Conservation (phyloP, 805 yeast genomes). For the Candida sonorensis region DNA sequence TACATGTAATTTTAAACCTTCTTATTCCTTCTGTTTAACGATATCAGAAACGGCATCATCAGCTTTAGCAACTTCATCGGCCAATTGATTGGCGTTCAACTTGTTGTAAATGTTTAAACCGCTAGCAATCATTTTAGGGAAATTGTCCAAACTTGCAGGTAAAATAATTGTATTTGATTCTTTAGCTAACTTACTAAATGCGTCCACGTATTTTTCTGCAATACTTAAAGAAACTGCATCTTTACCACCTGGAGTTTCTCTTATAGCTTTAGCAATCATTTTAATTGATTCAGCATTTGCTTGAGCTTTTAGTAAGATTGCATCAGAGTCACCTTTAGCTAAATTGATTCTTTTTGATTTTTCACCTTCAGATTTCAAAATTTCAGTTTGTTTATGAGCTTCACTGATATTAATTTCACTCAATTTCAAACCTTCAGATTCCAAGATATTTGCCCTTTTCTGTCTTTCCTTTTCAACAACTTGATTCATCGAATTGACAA, state of each 20-base stretch:
- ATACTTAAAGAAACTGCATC: conserved; percentile 75
- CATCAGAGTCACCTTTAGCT: conserved; percentile 72
- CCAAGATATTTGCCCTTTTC: conserved; percentile 81
- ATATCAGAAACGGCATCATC: conserved; percentile 2
- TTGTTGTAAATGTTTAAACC: conserved; percentile 66
- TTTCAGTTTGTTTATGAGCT: conserved; percentile 65
- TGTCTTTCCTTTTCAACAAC: conserved; percentile 85
- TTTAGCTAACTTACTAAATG: conserved; percentile 77
- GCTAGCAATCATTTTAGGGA: conserved; percentile 67
- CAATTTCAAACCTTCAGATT: conserved; percentile 78
- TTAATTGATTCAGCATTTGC: conserved; percentile 72
- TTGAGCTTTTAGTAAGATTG: conserved; percentile 54
- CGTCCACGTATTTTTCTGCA: conserved; percentile 78
- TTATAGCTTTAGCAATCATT: conserved; percentile 59
- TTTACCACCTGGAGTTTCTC: conserved; percentile 59
- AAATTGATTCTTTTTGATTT: conserved; percentile 55
- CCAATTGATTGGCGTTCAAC: conserved; percentile 28
- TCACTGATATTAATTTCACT: conserved; percentile 78
- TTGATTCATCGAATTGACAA: conserved; percentile 85
- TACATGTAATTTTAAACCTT: too few relatives aligned
- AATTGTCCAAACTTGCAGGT: conserved; percentile 70
- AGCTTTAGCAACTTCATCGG: conserved; percentile 14
- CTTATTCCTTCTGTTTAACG: neutral
- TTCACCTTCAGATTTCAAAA: conserved; percentile 69
- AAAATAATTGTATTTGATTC: conserved; percentile 72